phyloP scores from a whole-genome alignment of 169 alveolate genomes.

The Cryptosporidium parvum region DNA sequence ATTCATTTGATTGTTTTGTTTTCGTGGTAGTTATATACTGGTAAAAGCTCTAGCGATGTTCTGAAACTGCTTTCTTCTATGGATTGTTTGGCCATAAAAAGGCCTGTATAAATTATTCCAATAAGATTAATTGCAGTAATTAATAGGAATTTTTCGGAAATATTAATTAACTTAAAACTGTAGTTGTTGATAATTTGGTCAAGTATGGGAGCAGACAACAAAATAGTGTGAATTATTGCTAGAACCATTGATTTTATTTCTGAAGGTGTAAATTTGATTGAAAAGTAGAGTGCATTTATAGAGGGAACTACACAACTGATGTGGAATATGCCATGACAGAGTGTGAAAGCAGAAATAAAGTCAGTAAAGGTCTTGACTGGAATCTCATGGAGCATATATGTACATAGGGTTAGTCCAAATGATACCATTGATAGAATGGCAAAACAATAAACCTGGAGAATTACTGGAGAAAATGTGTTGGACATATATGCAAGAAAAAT shows the following conservation, averaged over 20 bases:
- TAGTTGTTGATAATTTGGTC: slow-evolving; percentile 21
- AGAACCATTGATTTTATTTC: slow-evolving; percentile 17
- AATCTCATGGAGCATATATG: slow-evolving; percentile 36
- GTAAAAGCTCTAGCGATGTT: slow-evolving; percentile 37
- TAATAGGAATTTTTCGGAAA: slow-evolving; percentile 12
- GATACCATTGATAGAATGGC: slow-evolving; percentile 46
- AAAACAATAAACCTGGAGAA: slow-evolving; percentile 58
- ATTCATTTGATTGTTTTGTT: background rate
- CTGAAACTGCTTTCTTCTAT: background rate
- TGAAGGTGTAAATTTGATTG: slow-evolving; percentile 9
- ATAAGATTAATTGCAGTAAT: slow-evolving; percentile 19
- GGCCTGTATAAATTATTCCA: slow-evolving; percentile 36
- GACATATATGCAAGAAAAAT: background rate
- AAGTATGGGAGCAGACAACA: slow-evolving; percentile 41
- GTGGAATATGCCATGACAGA: slow-evolving; percentile 68
- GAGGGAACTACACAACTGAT: slow-evolving; percentile 35
- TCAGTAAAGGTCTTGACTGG: slow-evolving; percentile 66
- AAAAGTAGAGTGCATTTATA: slow-evolving; percentile 3
- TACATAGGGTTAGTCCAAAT: slow-evolving; percentile 54
- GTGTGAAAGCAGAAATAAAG: slow-evolving; percentile 45
- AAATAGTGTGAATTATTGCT: background rate
- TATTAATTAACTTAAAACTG: background rate
- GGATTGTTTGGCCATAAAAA: slow-evolving; percentile 32
- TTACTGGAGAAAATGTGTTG: slow-evolving; percentile 16
- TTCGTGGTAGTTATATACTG: slow-evolving; percentile 10